These are phyloP conservation scores for Herpetomonas samuelpessoai DNA, from an alignment of 208 protist genomes.

Conservation along the genomic window DNA sequence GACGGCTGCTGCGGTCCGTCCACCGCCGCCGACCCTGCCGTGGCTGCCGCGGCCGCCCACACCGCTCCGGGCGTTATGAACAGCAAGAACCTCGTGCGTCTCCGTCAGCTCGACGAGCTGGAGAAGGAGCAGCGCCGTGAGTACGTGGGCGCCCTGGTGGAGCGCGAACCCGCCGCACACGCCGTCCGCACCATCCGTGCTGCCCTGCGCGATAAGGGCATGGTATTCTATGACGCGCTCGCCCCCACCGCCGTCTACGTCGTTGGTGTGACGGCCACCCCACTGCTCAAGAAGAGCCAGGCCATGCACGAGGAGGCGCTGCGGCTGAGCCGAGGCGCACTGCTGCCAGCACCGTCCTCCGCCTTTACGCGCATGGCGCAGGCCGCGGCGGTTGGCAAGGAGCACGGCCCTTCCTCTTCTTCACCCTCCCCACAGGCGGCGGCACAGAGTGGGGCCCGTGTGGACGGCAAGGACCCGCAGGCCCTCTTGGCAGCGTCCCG, in stretches of 20 bases:
- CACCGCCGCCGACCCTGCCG: background rate
- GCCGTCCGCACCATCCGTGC: constrained; percentile 65
- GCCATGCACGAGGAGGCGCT: constrained; percentile 66
- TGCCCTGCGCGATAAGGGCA: constrained; percentile 65
- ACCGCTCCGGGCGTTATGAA: constrained; percentile 2
- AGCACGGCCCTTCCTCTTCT: no score
- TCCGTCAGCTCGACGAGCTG: constrained; percentile 80
- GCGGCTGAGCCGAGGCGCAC: constrained; percentile 52
- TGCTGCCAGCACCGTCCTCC: constrained; percentile 36
- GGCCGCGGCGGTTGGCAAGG: background rate
- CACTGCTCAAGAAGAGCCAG: constrained; percentile 28
- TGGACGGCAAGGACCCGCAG: background rate
- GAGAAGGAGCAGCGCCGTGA: constrained; percentile 43
- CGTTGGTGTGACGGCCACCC: constrained; percentile 40
- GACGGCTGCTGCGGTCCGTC: constrained; percentile 2
- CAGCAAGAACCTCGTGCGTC: constrained; percentile 17
- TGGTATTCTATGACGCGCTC: constrained; percentile 85
- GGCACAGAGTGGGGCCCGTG: constrained; percentile 1
- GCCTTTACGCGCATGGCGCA: constrained; percentile 12
- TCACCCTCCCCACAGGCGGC: constrained; percentile 1
- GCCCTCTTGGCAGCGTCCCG: background rate
- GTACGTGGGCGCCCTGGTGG: constrained; percentile 70
- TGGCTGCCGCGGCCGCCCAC: background rate
- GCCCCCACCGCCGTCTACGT: constrained; percentile 52
- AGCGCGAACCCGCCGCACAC: constrained; percentile 77